Base-by-base conservation (phyloP, 208 protist genomes). In the Trichomonas gallinae region DNA sequence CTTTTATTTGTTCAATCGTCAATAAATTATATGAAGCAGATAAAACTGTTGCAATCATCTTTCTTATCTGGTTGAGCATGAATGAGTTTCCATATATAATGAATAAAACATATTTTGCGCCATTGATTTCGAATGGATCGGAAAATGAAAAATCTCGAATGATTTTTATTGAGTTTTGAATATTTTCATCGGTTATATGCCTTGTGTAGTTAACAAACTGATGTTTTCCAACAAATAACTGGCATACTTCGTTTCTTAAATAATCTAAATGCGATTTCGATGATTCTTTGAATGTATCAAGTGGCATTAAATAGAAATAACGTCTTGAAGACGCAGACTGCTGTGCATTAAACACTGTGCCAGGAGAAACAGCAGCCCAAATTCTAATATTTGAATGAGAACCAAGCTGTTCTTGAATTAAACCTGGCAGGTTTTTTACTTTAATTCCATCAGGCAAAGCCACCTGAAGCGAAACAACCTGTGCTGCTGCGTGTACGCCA, bases 21-120 rank as follows among this genome's bases (percentile, higher is more conserved):
- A 93, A 2, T 8, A 93, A 42, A n/a, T 40, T 6, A 51, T 93
- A 38, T 38, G 87, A 93, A 34, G n/a, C 40, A 21, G 44, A 23
- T 23, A 93, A 36, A 51, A 51, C 87, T 38, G 87, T 51, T 93
- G 87, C 87, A 51, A 93, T 23, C 87, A 93, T 93, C 38, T 93
- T 93, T 34, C 87, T 4, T 15, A 93, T 93, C 51, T 93, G 87
- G 15, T 93, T 93, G 26, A 93, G 21, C 87, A 93, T 93, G 31
- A 93, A 93, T 8, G 44, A 51, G 10, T 93, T 48, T 10, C 87
- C 87, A 58, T 51, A 21, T 17, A 93, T 93, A 38, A 15, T 93
- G 13, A 42, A 93, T 21, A 48, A 51, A 51, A 93, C 44, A 93
- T 58, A 93, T 38, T 58, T 34, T 38, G 42, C 31, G 0, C 87